Evolutionary conservation across 192 early-diverging fungal genomes (phyloP).

Genomic region (Mortierella hygrophila): DNA sequence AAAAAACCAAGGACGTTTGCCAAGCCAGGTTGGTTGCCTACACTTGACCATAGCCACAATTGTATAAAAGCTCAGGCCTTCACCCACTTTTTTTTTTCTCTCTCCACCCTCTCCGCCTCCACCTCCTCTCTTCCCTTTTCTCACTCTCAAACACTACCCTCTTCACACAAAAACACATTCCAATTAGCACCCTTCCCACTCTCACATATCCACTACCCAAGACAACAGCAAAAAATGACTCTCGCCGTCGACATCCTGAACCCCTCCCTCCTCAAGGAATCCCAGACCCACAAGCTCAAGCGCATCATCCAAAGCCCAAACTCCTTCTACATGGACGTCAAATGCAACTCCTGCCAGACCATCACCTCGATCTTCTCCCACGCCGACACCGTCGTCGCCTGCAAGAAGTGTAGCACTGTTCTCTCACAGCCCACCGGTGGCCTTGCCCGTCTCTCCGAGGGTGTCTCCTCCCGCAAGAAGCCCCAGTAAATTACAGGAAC

Average conservation of each 20-base stretch:
- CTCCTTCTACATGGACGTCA: conserved; percentile 99
- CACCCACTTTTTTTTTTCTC: background rate
- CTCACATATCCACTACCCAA: background rate
- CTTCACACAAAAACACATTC: background rate
- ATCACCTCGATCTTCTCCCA: conserved; percentile 95
- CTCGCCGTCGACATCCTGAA: conserved; percentile 96
- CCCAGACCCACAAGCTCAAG: conserved; percentile 76
- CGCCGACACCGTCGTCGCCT: conserved; percentile 91
- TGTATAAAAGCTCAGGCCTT: background rate
- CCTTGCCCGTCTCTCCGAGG: conserved; percentile 85
- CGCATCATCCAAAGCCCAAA: conserved; percentile 77
- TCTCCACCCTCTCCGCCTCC: background rate
- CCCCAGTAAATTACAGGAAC: conserved; percentile 63
- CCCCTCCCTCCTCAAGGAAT: conserved; percentile 83
- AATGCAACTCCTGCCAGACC: conserved; percentile 89
- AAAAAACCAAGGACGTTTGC: background rate
- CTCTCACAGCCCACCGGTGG: conserved; percentile 94
- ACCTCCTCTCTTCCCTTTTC: background rate
- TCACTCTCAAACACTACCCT: background rate
- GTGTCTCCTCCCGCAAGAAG: conserved; percentile 87
- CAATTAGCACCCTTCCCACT: background rate
- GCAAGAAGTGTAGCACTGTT: conserved; percentile 85
- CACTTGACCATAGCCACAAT: background rate
- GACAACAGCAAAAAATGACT: conserved; percentile 21
- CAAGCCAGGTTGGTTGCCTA: background rate